Evolutionary conservation across 2,329 filamentous ascomycete species (phyloP), one percentile per base, ranked within the genome.

Genomic region (Waltergamsia citrina): DNA sequence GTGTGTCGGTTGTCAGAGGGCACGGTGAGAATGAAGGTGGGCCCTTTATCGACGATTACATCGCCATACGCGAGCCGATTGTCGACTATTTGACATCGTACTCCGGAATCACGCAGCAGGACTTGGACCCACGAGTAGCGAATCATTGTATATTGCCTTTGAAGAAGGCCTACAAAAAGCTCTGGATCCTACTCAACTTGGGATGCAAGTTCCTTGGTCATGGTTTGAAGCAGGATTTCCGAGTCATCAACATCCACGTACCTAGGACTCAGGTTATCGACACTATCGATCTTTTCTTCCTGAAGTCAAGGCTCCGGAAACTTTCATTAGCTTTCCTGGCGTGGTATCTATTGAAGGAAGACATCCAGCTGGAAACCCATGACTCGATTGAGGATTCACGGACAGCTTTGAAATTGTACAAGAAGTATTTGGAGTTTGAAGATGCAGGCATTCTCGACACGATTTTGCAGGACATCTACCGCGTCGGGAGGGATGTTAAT

Each of bases 1-100:
- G 92, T 40, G 86, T 93, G 2, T 96, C 88, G 1, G 86, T 95
- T 2, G 71, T 96, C 10, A 77, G 93, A 17, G 88, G 88, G 1
- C 63, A 74, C 33, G 90, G 87, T 15, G 71, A 80, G 42, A 64
- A 81, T 25, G 85, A 93, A 53, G 87, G 87, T 1, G 57, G 81
- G 1, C 85, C 92, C 0, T 96, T 96, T 51, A 93, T 98, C 42
- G 92, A 98, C 51, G 92, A 98, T 59, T 98, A 98, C 56, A 94
- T 98, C 41, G 78, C 79, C 21, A 90, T 93, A 48, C 80, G 80
- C 39, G 92, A 96, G 52, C 80, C 82, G 1, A 85, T 98, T 17
- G 85, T 96, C 38, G 92, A 98, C 60, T 95, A 96, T 52, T 68
- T 98, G 24, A 98, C 93, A 0, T 81, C 83, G 29, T 96, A 86